Base-by-base conservation (phyloP, 2,329 filamentous ascomycete genomes). In the Saccharata proteae region DNA sequence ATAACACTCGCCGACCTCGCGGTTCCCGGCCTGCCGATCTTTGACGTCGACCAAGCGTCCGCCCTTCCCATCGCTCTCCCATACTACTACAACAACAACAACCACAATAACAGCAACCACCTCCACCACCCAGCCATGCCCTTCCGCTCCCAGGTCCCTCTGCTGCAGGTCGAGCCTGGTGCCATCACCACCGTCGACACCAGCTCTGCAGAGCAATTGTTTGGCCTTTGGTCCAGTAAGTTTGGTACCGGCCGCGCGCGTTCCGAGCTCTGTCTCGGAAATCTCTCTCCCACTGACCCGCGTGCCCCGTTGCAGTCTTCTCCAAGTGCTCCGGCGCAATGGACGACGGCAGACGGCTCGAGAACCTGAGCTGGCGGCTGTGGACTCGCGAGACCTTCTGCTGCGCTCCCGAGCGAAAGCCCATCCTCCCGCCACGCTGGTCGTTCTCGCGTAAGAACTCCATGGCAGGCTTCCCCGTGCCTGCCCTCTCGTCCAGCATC, bases 141-240 rank as follows among this genome's bases (percentile, higher is more conserved):
- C 62, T 76, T 81, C 52, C 71, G 74, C 61, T 69, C 93, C 58
- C 76, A 81, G 57, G 78, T 80, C 38, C 81, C 88, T 49, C 81
- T 96, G 54, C 69, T 96, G 51, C 85, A 84, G 40, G 81, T 96
- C 56, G 85, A 94, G 64, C 77, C 83, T 42, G 82, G 79, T 53
- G 80, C 88, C 45, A 86, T 98, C 55, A 82, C 90, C 66, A 84
- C 92, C 56, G 84, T 96, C 49, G 86, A 96, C 61, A 93, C 88
- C 1, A 72, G 79, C 44, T 93, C 93, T 56, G 78, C 83, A 16
- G 83, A 93, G 61, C 92, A 86, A 52, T 74, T 96, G 30, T 92
- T 90, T 62, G 86, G 82, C 65, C 92, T 96, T 74, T 93, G 86
- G 85, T 88, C 84, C 56, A 83, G 85, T 93, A 62, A 71, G 81